Conservation (phyloP, 192 early-diverging fungal species). For the Coemansia sp. region DNA sequence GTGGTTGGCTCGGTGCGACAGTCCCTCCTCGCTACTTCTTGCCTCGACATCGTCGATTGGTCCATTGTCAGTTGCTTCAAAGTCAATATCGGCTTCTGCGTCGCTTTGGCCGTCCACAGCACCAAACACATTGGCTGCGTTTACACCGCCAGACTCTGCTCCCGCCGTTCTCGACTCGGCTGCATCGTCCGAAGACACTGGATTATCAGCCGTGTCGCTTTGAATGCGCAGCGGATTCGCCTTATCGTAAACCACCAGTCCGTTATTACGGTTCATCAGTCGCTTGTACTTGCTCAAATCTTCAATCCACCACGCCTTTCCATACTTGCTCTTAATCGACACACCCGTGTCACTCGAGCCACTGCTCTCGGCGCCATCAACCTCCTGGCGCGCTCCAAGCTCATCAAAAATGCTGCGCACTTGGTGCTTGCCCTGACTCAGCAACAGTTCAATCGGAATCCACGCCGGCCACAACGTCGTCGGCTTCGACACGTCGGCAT, state of each 20-base stretch:
- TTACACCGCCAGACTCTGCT: not conserved
- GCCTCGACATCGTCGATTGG: constrained; percentile 26
- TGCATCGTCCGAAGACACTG: not conserved
- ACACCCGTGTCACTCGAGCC: constrained; percentile 2
- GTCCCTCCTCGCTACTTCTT: constrained; percentile 23
- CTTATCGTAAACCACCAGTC: constrained; percentile 54
- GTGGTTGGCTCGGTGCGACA: constrained; percentile 65
- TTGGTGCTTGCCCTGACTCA: constrained; percentile 39
- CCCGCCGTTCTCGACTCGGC: not conserved
- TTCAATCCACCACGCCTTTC: constrained; percentile 50
- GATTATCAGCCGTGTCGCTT: constrained; percentile 29
- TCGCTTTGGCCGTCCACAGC: not conserved
- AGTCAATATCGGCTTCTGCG: not conserved
- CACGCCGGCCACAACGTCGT: constrained; percentile 55
- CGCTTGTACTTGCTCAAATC: constrained; percentile 53
- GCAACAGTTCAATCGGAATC: constrained; percentile 57
- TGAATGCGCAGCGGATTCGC: constrained; percentile 55
- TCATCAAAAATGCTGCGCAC: constrained; percentile 47
- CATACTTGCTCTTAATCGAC: constrained; percentile 2
- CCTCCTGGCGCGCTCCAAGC: constrained; percentile 10
- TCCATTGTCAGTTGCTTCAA: not conserved
- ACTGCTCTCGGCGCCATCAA: not conserved
- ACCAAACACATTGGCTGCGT: not conserved
- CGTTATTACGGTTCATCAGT: constrained; percentile 52
- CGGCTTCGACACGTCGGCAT: constrained; percentile 25